Conservation (phyloP, 2,329 filamentous ascomycete species). For the Trichoderma semiorbis region DNA sequence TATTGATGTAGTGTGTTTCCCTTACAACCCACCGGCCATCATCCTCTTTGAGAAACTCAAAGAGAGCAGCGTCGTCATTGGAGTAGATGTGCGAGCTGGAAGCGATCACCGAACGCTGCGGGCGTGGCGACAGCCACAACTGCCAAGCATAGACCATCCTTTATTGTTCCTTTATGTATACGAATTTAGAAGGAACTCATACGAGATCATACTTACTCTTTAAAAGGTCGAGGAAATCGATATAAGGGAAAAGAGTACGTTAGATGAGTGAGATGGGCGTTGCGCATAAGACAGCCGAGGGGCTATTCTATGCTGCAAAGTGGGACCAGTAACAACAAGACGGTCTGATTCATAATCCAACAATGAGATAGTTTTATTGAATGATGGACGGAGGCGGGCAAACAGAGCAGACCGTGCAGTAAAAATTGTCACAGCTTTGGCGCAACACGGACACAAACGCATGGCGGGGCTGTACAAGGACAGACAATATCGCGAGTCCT, state of each 20-base stretch:
- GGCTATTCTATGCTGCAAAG: neutral
- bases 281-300: neutral
- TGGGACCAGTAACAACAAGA: neutral
- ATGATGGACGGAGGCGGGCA: neutral
- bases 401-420: neutral
- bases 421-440: neutral
- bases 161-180: neutral
- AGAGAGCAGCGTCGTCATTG: neutral
- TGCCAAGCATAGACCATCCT: neutral
- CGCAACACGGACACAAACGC: neutral
- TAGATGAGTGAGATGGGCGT: neutral
- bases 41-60: constrained; percentile 8
- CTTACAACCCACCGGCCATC: constrained; percentile 7
- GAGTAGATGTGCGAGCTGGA: neutral
- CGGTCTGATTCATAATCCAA: neutral
- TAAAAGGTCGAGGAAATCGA: fast-evolving
- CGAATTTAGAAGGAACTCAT: neutral
- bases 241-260: neutral
- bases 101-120: neutral
- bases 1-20: constrained; percentile 1
- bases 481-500: neutral
- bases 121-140: constrained; percentile 8
- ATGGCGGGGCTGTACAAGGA: neutral
- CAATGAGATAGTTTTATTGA: neutral
- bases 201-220: neutral